phyloP scores from a whole-genome alignment of 331 rosid species.

The Malus hybrid region DNA sequence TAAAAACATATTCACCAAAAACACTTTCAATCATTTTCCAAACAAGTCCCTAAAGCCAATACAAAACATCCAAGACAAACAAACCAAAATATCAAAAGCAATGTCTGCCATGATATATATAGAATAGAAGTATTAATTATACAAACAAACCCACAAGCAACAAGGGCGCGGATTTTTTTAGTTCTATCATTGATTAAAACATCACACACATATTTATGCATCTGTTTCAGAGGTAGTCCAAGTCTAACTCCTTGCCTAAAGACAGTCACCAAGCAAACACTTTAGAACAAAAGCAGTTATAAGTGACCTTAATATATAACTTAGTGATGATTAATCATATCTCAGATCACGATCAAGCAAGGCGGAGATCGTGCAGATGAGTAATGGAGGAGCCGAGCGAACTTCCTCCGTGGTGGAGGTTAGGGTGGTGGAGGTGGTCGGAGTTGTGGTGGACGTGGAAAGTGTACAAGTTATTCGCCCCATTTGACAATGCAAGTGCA shows the following conservation, averaged over 20 bases:
- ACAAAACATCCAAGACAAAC: background rate
- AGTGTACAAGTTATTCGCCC: conserved; percentile 51
- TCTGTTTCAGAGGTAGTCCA: background rate
- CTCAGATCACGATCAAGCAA: conserved; percentile 1
- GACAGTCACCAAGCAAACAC: too few relatives aligned
- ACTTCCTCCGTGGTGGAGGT: conserved; percentile 21
- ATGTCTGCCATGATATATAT: background rate
- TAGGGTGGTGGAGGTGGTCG: conserved; percentile 9
- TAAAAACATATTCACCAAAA: too few relatives aligned
- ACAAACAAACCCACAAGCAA: background rate
- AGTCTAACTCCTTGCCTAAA: background rate
- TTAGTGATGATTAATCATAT: background rate
- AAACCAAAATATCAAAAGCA: background rate
- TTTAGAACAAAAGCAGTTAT: too few relatives aligned
- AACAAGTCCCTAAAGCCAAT: background rate
- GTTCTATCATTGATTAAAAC: too few relatives aligned
- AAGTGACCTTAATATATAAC: background rate
- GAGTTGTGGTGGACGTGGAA: conserved; percentile 39
- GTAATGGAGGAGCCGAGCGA: conserved; percentile 19
- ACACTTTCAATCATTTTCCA: too few relatives aligned
- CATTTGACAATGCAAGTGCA: conserved; percentile 44
- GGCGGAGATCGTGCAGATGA: conserved; percentile 33
- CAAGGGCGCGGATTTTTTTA: background rate
- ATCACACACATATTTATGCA: background rate
- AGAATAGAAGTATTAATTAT: background rate